phyloP scores from a whole-genome alignment of 257 asterid species.

The Solanum gracilifrons region DNA sequence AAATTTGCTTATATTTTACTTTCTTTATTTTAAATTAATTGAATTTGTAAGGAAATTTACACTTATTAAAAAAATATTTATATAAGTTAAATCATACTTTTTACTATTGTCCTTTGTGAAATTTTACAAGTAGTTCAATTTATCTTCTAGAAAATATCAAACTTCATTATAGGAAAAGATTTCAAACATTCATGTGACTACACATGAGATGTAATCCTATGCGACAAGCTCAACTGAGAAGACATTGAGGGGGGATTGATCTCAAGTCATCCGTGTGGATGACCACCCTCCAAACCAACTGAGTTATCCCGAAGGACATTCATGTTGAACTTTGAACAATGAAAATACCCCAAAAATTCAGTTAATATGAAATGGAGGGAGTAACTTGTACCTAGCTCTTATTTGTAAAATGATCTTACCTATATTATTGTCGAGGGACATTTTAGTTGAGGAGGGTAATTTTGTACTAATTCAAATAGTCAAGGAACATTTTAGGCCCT shows the following conservation, averaged over 20 bases:
- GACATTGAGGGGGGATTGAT: not conserved
- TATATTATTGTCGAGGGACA: not conserved
- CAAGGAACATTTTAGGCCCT: not conserved
- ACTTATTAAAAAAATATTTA: no score
- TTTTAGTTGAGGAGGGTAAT: no score
- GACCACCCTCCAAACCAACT: not conserved
- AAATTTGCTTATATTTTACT: no score
- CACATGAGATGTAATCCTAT: not conserved
- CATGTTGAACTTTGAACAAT: not conserved
- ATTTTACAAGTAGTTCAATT: no score
- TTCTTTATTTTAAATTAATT: no score
- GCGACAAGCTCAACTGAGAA: not conserved
- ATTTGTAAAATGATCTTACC: not conserved
- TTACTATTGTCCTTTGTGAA: no score
- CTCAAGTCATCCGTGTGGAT: accelerated
- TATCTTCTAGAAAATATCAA: no score
- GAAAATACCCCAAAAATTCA: not conserved
- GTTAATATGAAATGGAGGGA: not conserved
- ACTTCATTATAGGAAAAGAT: not conserved
- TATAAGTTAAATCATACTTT: no score
- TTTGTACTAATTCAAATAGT: no score
- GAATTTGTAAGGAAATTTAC: no score
- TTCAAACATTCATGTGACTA: no score
- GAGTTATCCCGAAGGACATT: accelerated
- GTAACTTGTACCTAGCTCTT: not conserved